A percentile compares a stretch with the other conserved stretches of the same genome.
Evolutionary conservation across 2,329 filamentous ascomycete genomes (phyloP).

Genomic region (Tricladium varicosporioides): DNA sequence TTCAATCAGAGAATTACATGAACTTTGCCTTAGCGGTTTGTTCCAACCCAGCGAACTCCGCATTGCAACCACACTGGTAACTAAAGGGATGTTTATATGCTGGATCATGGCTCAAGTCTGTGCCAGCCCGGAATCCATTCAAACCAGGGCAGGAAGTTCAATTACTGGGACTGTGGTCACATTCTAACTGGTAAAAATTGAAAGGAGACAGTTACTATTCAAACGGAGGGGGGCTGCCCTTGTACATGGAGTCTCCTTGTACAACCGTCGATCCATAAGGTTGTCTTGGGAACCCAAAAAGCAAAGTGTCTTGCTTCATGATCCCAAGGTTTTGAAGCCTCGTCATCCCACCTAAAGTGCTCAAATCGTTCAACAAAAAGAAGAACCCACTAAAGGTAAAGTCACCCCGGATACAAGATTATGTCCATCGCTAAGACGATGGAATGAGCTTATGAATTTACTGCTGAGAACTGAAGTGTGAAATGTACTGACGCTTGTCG

Average conservation of each 20-base stretch:
- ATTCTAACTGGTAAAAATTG: neutral
- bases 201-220: neutral
- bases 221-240: no score
- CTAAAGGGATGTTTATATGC: no score
- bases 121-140: no score
- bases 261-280: neutral
- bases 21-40: no score
- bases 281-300: neutral
- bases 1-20: no score
- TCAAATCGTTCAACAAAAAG: neutral
- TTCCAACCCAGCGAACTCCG: no score
- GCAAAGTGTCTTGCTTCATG: neutral
- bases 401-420: neutral
- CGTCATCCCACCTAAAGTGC: neutral
- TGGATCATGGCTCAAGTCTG: no score
- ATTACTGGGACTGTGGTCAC: no score
- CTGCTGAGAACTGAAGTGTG: neutral
- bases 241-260: neutral
- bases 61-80: no score
- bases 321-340: neutral
- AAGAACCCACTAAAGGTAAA: neutral
- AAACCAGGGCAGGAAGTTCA: no score
- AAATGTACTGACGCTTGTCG: neutral
- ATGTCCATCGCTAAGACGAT: neutral
- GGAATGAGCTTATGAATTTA: neutral